These are phyloP conservation scores for Spergularia bocconei DNA, from an alignment of 148 eudicot genomes.

Conservation along the genomic window DNA sequence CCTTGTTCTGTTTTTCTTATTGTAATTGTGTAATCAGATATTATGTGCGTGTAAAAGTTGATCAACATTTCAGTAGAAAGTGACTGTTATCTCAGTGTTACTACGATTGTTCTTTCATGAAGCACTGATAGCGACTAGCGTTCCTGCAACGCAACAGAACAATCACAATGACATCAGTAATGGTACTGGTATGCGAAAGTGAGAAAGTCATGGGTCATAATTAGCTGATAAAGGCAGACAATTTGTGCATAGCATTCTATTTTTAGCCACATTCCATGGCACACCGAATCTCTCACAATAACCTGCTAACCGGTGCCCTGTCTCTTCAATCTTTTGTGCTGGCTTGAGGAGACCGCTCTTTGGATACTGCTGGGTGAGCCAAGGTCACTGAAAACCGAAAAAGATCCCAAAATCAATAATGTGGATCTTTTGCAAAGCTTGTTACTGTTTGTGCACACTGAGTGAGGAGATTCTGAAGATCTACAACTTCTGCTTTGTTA, in stretches of 20 bases:
- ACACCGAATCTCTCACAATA: slow-evolving; percentile 35
- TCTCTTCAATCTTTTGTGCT: slow-evolving; percentile 27
- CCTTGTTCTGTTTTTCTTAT: too few species aligned
- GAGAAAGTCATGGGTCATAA: too few species aligned
- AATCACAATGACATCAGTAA: neutral
- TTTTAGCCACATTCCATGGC: neutral
- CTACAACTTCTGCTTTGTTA: slow-evolving; percentile 23
- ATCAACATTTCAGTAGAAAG: too few species aligned
- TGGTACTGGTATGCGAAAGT: too few species aligned
- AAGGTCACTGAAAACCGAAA: slow-evolving; percentile 38
- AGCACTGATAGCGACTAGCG: neutral
- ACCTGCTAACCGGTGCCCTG: slow-evolving; percentile 32
- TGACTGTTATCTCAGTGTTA: too few species aligned
- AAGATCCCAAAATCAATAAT: slow-evolving; percentile 33
- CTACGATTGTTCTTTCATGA: neutral
- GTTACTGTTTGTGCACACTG: slow-evolving; percentile 33
- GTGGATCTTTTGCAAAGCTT: slow-evolving; percentile 28
- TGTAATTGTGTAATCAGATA: too few species aligned
- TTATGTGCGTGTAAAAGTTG: too few species aligned
- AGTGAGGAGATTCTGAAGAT: slow-evolving; percentile 31
- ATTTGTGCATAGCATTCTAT: too few species aligned
- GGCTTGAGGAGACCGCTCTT: slow-evolving; percentile 30
- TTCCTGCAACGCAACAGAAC: too few species aligned
- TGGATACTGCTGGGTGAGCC: slow-evolving; percentile 29
- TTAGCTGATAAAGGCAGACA: too few species aligned